A percentile compares a stretch with the other conserved stretches of the same genome.
Conservation (phyloP, 2,329 filamentous ascomycete genomes). For the Aspergillus bombycis region DNA sequence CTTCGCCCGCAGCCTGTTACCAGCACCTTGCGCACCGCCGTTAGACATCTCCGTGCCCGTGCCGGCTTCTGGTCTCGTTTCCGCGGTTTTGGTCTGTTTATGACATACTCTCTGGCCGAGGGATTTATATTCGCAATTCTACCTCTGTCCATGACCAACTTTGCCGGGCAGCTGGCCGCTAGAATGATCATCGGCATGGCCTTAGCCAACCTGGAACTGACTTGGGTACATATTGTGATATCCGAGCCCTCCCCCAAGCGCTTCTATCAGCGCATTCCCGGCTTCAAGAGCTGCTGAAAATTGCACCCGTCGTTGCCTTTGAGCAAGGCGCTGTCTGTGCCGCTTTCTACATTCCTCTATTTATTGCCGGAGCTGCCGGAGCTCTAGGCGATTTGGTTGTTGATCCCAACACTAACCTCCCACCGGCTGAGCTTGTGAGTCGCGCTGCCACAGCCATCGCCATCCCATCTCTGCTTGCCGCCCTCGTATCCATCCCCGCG, state of each 20-base stretch:
- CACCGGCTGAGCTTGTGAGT: constrained; percentile 42
- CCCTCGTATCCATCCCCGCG: constrained; percentile 73
- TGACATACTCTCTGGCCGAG: constrained; percentile 51
- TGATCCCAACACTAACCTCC: constrained; percentile 34
- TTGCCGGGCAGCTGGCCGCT: constrained; percentile 52
- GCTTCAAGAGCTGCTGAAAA: constrained; percentile 67
- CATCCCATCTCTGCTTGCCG: constrained; percentile 51
- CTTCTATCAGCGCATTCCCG: constrained; percentile 73
- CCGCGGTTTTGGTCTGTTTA: constrained; percentile 64
- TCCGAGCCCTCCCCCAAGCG: constrained; percentile 64
- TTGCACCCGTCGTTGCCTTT: constrained; percentile 68
- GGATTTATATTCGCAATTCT: constrained; percentile 49
- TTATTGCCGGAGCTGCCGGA: constrained; percentile 54
- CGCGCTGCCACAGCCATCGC: constrained; percentile 35
- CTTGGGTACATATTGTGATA: constrained; percentile 87
- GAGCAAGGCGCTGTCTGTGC: constrained; percentile 61
- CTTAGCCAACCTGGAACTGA: constrained; percentile 69
- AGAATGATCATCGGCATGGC: constrained; percentile 62
- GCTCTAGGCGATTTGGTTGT: constrained; percentile 36
- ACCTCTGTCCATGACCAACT: constrained; percentile 32
- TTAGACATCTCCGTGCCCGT: constrained; percentile 63
- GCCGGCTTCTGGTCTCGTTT: constrained; percentile 69
- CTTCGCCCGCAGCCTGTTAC: constrained; percentile 63
- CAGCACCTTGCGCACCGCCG: constrained; percentile 58
- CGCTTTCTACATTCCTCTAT: constrained; percentile 40